phyloP scores from a whole-genome alignment of 768 basidiomycete species.

The Lactarius hengduanensis region DNA sequence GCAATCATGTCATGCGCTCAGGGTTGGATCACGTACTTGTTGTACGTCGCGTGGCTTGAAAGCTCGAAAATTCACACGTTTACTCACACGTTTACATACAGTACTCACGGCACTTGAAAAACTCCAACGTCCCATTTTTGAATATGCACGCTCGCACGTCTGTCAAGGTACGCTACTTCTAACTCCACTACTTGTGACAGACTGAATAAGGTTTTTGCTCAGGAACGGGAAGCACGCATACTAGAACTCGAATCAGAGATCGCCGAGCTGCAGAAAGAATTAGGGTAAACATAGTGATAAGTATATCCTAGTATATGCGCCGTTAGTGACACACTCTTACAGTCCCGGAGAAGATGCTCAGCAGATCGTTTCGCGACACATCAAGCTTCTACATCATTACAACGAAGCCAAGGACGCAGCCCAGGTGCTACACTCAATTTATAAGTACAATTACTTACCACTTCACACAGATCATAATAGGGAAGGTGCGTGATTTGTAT shows the following conservation, averaged over 20 bases:
- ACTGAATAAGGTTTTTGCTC: neutral
- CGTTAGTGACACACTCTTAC: neutral
- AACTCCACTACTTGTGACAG: neutral
- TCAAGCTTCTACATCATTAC: constrained; percentile 65
- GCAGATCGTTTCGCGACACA: constrained; percentile 58
- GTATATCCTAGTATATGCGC: neutral
- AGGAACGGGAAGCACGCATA: constrained; percentile 25
- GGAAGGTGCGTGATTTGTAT: constrained; percentile 48
- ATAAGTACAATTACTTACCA: neutral
- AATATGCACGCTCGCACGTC: constrained; percentile 27
- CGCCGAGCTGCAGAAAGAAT: constrained; percentile 17
- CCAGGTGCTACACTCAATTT: constrained; percentile 46
- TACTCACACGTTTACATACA: too few species aligned
- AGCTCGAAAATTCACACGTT: neutral
- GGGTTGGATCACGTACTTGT: neutral
- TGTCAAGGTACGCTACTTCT: constrained; percentile 2
- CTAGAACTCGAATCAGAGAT: constrained; percentile 24
- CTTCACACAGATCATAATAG: constrained; percentile 63
- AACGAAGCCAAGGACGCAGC: constrained; percentile 81
- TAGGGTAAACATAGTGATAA: constrained; percentile 10
- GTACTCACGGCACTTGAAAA: neutral
- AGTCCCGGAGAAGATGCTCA: constrained; percentile 49
- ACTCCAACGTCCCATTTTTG: neutral
- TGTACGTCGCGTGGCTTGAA: neutral
- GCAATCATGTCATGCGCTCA: too few species aligned